Base-by-base conservation (phyloP, 2,329 filamentous ascomycete species). In the Aspergillus candidus region DNA sequence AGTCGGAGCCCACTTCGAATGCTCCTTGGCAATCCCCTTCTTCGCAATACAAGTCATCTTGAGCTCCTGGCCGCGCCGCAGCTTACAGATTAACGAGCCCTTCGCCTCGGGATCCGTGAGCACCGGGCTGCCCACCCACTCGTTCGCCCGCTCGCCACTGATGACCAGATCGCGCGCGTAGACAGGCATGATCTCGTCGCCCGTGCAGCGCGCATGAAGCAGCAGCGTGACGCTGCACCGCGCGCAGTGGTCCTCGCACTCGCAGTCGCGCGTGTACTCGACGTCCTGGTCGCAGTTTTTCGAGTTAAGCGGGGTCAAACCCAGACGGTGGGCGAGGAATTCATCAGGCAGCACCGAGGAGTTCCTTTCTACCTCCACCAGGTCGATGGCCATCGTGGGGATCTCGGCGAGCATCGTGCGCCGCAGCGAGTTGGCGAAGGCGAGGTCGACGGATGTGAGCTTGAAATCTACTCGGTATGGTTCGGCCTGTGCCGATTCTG, bases 21-120 rank as follows among this genome's bases (percentile, higher is more conserved):
- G 93, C 67, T 98, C 93, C 75, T 98, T 98, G 32, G 91, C 90
- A 53, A 97, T 97, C 1, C 93, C 93, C 76, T 97, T 97, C 76
- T 95, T 96, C 40, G 91, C 93, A 53, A 96, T 86, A 63, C 91
- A 97, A 49, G 80, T 86, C 61, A 98, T 80, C 65, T 88, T 84
- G 48, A 98, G 72, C 68, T 95, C 89, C 70, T 98, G 93, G 2
- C 86, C 88, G 61, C 84, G 85, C 46, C 91, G 79, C 62, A 98
- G 72, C 75, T 97, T 97, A 60, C 86, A 87, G 53, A 98, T 91
- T 55, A 97, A 76, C 35, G 85, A 80, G 1, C 93, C 93, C 45
- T 86, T 80, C 10, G 83, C 83, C 40, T 91, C 86, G 1, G 84
- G 79, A 63, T 98, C 91, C 35, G 78, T 83, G 58, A 94, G 87